Conservation (phyloP, 192 early-diverging fungal genomes). For the Coemansia sp. region DNA sequence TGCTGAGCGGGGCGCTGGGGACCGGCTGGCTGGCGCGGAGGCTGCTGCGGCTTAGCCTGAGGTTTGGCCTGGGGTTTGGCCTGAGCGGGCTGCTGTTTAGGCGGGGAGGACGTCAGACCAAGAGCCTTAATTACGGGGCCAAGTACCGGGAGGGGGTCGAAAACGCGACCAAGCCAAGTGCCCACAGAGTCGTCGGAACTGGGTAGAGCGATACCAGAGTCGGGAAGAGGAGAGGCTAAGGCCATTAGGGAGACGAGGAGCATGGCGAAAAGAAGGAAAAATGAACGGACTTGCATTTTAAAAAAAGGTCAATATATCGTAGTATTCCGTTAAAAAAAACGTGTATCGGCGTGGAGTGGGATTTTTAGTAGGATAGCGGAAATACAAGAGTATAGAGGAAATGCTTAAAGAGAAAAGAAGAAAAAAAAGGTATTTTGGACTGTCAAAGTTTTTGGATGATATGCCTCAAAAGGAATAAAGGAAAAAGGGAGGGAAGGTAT, state of each 20-base stretch:
- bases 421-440: background rate
- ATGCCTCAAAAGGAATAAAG: conserved; percentile 3
- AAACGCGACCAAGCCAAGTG: conserved; percentile 41
- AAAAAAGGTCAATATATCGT: background rate
- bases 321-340: background rate
- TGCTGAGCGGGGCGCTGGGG: background rate
- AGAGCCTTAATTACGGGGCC: conserved; percentile 32
- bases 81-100: conserved; percentile 11
- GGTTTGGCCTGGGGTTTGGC: conserved; percentile 9
- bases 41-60: conserved; percentile 17
- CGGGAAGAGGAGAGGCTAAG: conserved; percentile 24
- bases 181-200: conserved; percentile 30
- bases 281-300: conserved; percentile 29
- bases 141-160: conserved; percentile 32
- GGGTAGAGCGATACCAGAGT: conserved; percentile 40
- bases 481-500: background rate
- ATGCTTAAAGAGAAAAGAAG: background rate
- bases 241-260: conserved; percentile 20
- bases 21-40: conserved; percentile 5
- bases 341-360: background rate
- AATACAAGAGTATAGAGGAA: background rate
- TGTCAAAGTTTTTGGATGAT: background rate
- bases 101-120: conserved; percentile 18
- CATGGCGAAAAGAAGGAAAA: conserved; percentile 17
- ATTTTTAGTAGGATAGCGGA: no score